These are phyloP conservation scores for Nidula niveotomentosa DNA, from an alignment of 1,284 basidiomycete genomes.

Conservation along the genomic window DNA sequence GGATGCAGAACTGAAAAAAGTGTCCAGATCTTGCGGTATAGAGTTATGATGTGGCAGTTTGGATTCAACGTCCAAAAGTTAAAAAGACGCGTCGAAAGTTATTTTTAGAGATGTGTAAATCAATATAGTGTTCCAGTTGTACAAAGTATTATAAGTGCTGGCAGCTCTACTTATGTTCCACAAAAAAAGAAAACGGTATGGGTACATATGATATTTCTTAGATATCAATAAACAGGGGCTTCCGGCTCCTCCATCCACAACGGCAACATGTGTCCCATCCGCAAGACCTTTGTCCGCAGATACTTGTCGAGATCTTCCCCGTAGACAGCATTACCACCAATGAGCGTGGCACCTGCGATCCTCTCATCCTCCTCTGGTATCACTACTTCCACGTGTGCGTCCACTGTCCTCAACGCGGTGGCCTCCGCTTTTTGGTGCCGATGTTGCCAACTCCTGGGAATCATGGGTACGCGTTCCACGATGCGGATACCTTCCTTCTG, in stretches of 20 bases:
- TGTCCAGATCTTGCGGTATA: no score
- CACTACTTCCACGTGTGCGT: conserved; percentile 9
- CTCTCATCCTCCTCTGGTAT: conserved; percentile 40
- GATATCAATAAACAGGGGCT: conserved; percentile 9
- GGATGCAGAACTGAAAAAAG: no score
- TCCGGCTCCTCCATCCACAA: conserved; percentile 43
- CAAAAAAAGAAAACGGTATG: background rate
- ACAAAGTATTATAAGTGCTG: background rate
- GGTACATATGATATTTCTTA: background rate
- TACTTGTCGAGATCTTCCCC: conserved; percentile 95
- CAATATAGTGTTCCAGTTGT: no score
- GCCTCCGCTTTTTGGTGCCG: conserved; percentile 31
- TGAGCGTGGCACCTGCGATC: conserved; percentile 76
- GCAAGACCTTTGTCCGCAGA: conserved; percentile 90
- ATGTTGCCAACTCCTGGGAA: conserved; percentile 87
- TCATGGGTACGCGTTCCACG: conserved; percentile 89
- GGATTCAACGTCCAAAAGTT: no score
- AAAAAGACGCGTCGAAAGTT: no score
- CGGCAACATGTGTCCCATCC: conserved; percentile 95
- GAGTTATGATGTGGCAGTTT: no score
- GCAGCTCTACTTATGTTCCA: background rate
- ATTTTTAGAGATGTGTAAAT: no score
- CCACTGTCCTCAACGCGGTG: conserved; percentile 13
- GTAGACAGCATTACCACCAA: conserved; percentile 78
- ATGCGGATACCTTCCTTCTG: conserved; percentile 83